Conservation (phyloP, 495 filamentous ascomycete species). For the Acidomyces sp. region DNA sequence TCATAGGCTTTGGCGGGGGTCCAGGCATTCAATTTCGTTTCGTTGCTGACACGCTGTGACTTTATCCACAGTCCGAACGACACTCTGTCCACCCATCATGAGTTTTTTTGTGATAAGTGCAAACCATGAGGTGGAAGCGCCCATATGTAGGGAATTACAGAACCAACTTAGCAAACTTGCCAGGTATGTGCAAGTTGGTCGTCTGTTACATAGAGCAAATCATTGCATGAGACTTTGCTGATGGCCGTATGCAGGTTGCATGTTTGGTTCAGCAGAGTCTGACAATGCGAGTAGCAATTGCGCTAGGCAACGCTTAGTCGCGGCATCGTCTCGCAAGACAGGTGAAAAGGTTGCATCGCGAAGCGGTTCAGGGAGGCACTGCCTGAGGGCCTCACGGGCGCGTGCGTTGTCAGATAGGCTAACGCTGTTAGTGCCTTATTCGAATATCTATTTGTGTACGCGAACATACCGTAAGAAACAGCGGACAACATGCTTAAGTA, state of each 20-base stretch:
- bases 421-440: constrained; percentile 33
- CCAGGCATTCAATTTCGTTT: no score
- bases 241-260: constrained; percentile 12
- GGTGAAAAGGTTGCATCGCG: constrained; percentile 95
- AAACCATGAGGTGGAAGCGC: no score
- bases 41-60: no score
- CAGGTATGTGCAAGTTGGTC: no score
- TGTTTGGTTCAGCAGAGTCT: constrained; percentile 35
- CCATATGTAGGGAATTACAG: no score
- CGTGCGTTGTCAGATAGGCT: constrained; percentile 90
- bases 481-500: constrained; percentile 95
- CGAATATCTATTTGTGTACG: no score
- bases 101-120: no score
- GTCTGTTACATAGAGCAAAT: background rate
- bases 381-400: constrained; percentile 84
- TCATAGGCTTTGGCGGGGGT: no score
- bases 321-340: constrained; percentile 90
- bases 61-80: no score
- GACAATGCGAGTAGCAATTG: constrained; percentile 95
- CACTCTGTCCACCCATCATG: no score
- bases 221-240: constrained; percentile 14
- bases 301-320: constrained; percentile 93
- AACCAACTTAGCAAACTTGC: no score
- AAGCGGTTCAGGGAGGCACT: constrained; percentile 92
- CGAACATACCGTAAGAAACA: constrained; percentile 81